phyloP scores from a whole-genome alignment of 2,329 filamentous ascomycete genomes.

The Chaetomium olivaceum region DNA sequence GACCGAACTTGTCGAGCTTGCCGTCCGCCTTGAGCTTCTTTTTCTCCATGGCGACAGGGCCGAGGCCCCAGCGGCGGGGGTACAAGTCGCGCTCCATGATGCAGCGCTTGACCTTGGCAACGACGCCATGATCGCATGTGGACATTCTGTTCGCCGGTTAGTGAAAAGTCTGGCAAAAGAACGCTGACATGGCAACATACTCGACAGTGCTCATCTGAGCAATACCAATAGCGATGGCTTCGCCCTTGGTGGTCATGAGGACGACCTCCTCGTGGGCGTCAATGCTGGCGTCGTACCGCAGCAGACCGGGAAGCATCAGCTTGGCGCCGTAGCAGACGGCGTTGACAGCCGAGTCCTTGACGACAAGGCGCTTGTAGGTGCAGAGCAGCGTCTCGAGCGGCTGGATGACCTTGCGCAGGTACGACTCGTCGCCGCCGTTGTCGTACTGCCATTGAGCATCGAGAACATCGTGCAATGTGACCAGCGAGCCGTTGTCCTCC shows the following conservation, averaged over 20 bases:
- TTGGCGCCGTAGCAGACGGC: conserved; percentile 98
- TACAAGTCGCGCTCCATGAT: conserved; percentile 99
- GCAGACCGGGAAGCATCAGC: conserved; percentile 94
- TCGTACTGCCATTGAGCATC: conserved; percentile 96
- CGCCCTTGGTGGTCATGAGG: conserved; percentile 98
- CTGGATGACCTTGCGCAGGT: conserved; percentile 85
- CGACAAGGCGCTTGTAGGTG: conserved; percentile 93
- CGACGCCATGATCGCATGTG: conserved; percentile 94
- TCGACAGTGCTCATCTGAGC: conserved; percentile 98
- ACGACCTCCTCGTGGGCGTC: conserved; percentile 96
- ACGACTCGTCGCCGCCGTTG: conserved; percentile 92
- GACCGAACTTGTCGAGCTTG: conserved; percentile 97
- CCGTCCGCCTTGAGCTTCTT: conserved; percentile 99
- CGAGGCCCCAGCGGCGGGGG: conserved; percentile 93
- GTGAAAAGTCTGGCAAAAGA: not conserved
- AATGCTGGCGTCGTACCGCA: conserved; percentile 89
- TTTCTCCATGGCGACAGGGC: conserved; percentile 91
- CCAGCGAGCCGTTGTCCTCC: conserved; percentile 32
- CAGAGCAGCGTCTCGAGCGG: conserved; percentile 90
- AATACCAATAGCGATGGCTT: conserved; percentile 94
- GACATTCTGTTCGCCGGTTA: conserved; percentile 57
- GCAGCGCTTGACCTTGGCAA: conserved; percentile 98
- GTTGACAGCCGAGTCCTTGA: conserved; percentile 96
- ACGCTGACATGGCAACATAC: conserved; percentile 29
- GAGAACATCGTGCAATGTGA: conserved; percentile 90